Percentiles rank a stretch among this genome's conserved stretches.
Evolutionary conservation across 352 stramenopile genomes (phyloP).

Genomic region (Blastocystis sp.): DNA sequence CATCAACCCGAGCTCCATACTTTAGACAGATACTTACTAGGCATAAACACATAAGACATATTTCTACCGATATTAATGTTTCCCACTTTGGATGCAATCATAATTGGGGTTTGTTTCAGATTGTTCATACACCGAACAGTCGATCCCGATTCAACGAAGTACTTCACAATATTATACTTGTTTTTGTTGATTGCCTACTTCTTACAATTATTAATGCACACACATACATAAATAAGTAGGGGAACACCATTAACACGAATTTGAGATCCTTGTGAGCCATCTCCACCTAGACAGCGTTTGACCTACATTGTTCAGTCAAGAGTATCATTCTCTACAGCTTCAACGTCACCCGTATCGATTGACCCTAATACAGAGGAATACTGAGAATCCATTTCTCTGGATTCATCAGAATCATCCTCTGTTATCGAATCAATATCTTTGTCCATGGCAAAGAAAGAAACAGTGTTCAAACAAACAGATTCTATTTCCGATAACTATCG

Average conservation of each 20-base stretch:
- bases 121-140: neutral
- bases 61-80: constrained; percentile 35
- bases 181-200: constrained; percentile 22
- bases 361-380: neutral
- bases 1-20: constrained; percentile 24
- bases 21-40: constrained; percentile 43
- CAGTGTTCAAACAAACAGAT: neutral
- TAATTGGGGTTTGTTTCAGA: neutral
- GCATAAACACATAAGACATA: neutral
- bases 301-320: neutral
- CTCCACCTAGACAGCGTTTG: neutral
- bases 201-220: neutral
- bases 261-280: neutral
- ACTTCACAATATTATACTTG: constrained; percentile 51
- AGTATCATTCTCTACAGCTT: neutral
- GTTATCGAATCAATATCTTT: constrained; percentile 19
- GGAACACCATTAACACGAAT: constrained; percentile 28
- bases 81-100: constrained; percentile 22
- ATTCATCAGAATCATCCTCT: neutral
- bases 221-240: constrained; percentile 12
- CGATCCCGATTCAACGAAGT: constrained; percentile 15
- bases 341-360: neutral
- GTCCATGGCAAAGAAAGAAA: neutral
- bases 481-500: constrained; percentile 10
- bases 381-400: neutral